Percentiles rank a stretch among this genome's conserved stretches.
phyloP scores from a whole-genome alignment of 331 rosid species.

The Rhamnella rubrinervis region DNA sequence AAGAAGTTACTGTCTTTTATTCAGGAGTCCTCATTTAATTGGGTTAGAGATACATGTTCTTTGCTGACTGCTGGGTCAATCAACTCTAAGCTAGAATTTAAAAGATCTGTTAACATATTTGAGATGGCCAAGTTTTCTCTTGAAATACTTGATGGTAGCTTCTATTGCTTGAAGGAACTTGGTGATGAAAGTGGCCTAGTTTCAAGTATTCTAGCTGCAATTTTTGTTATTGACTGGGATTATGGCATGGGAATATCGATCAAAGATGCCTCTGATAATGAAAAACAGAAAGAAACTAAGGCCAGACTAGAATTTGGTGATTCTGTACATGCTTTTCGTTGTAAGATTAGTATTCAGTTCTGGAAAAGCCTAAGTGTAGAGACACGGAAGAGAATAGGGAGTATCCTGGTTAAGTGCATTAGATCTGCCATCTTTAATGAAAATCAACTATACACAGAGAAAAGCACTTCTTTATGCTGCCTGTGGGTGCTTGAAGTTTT shows the following conservation, averaged over 20 bases:
- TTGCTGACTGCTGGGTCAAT: constrained; percentile 39
- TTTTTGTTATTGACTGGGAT: constrained; percentile 76
- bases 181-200: constrained; percentile 57
- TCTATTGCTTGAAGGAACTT: constrained; percentile 61
- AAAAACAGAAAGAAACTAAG: constrained; percentile 34
- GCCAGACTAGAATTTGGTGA: constrained; percentile 58
- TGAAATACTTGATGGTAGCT: constrained; percentile 72
- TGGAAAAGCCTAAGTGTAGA: constrained; percentile 50
- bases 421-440: constrained; percentile 66
- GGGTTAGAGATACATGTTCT: constrained; percentile 65
- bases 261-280: constrained; percentile 43
- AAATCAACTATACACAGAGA: constrained; percentile 46
- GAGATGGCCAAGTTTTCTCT: constrained; percentile 71
- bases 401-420: constrained; percentile 52
- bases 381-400: constrained; percentile 42
- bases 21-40: constrained; percentile 55
- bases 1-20: constrained; percentile 65
- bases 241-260: constrained; percentile 42
- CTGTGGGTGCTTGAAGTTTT: constrained; percentile 79
- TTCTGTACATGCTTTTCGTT: constrained; percentile 42
- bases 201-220: constrained; percentile 65
- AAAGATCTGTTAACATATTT: constrained; percentile 39
- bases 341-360: constrained; percentile 52
- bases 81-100: constrained; percentile 32
- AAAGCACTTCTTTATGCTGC: constrained; percentile 54